Evolutionary conservation across 768 basidiomycete genomes (phyloP).

Genomic region (Cubamyces sp.): DNA sequence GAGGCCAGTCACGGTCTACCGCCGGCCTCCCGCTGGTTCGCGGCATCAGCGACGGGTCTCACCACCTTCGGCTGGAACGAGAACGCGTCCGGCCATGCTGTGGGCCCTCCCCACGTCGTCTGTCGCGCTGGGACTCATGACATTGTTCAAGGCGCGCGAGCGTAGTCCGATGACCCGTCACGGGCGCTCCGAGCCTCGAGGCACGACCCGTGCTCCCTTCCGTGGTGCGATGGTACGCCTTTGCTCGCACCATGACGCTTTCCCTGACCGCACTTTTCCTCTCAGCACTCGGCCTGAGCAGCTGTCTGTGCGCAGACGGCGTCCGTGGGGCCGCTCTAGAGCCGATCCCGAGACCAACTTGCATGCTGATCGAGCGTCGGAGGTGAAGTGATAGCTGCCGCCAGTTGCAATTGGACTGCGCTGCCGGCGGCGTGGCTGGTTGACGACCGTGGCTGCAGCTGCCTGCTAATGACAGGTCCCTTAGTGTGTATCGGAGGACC

Average conservation of each 20-base stretch:
- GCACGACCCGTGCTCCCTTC: conserved; percentile 9
- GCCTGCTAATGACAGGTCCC: background rate
- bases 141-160: conserved; percentile 1
- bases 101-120: background rate
- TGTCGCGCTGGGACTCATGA: background rate
- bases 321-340: no score
- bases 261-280: background rate
- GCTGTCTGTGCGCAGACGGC: no score
- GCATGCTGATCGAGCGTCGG: no score
- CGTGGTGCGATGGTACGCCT: background rate
- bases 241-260: background rate
- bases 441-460: no score
- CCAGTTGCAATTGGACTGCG: no score
- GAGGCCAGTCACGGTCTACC: background rate
- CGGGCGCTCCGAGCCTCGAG: conserved; percentile 21
- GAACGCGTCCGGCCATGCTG: no score
- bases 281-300: background rate
- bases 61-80: background rate
- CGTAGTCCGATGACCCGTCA: conserved; percentile 17
- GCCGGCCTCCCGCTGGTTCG: background rate
- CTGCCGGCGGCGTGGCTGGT: no score
- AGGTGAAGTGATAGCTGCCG: no score
- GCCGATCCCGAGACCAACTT: no score
- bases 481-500: background rate
- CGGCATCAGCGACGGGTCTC: background rate